Base-by-base conservation (phyloP, 495 filamentous ascomycete species). In the Emericellopsis terricola region DNA sequence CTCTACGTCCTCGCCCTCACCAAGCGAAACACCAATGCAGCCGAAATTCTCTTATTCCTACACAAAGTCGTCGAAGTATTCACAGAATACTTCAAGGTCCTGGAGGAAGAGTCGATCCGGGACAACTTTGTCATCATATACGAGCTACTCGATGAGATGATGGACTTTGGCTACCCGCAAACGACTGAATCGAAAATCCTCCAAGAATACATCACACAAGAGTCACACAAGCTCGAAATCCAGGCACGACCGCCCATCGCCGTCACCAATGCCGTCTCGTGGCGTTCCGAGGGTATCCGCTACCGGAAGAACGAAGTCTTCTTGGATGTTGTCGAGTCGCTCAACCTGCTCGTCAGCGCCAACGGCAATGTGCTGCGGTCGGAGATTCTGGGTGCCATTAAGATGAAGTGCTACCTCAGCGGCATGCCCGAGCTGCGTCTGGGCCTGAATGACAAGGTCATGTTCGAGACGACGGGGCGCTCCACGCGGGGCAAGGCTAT, bases 101-200 rank as follows among this genome's bases (percentile, higher is more conserved):
- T 99, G 34, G 91, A 99, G 55, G 91, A 99, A 56, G 91, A 99
- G 58, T 92, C 82, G 53, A 99, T 99, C 51, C 78, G 91, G 37
- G 91, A 99, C 60, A 99, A 99, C 64, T 99, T 96, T 46, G 91
- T 99, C 55, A 71, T 99, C 48, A 99, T 99, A 48, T 99, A 99
- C 64, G 91, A 99, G 59, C 59, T 99, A 35, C 71, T 99, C 42
- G 91, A 99, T 53, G 91, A 99, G 62, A 99, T 99, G 91, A 99
- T 99, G 91, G 91, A 99, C 55, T 99, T 96, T 61, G 91, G 91
- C 32, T 94, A 99, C 55, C 91, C 91, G 13, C 91, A 99, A 57
- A 99, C 91, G 15, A 99, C 91, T 34, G 91, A 99, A 57, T 84
- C 71, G 59, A 99, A 99, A 69, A 99, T 99, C 51, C 63, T 99